These are phyloP conservation scores for Coniella lustricola DNA, from an alignment of 2,329 filamentous ascomycete species.

Conservation along the genomic window DNA sequence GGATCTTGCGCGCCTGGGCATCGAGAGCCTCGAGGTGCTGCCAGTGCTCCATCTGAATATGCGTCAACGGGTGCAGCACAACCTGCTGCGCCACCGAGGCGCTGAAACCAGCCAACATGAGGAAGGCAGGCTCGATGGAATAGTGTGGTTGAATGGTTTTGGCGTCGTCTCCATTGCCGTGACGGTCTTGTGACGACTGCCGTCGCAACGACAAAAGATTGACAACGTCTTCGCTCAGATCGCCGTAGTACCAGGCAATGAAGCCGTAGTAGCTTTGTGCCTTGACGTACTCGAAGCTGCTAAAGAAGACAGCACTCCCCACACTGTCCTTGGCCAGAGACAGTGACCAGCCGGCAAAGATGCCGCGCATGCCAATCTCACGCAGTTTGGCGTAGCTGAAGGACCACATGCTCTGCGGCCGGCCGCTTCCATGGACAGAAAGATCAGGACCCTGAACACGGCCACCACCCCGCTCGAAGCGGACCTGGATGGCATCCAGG, in stretches of 20 bases:
- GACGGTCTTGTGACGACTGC: slow-evolving; percentile 27
- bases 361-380: slow-evolving; percentile 65
- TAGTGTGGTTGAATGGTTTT: slow-evolving; percentile 65
- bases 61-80: slow-evolving; percentile 63
- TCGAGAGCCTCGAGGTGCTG: slow-evolving; percentile 67
- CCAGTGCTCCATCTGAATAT: slow-evolving; percentile 67
- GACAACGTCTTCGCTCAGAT: slow-evolving; percentile 44
- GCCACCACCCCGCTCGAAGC: slow-evolving; percentile 46
- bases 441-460: slow-evolving; percentile 24
- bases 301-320: slow-evolving; percentile 66
- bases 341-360: slow-evolving; percentile 67
- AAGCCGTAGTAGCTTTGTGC: slow-evolving; percentile 67
- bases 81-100: slow-evolving; percentile 63
- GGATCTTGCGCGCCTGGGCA: slow-evolving; percentile 45
- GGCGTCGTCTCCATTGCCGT: slow-evolving; percentile 21
- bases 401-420: slow-evolving; percentile 61
- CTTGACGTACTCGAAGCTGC: slow-evolving; percentile 69
- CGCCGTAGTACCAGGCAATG: slow-evolving; percentile 63
- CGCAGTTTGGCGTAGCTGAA: slow-evolving; percentile 60
- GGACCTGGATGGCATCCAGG: slow-evolving; percentile 66
- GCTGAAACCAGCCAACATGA: slow-evolving; percentile 60
- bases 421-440: slow-evolving; percentile 25
- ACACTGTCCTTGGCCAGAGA: slow-evolving; percentile 63
- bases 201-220: slow-evolving; percentile 39
- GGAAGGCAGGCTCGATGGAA: slow-evolving; percentile 64